Conservation (phyloP, 1,284 basidiomycete species). For the Naganishia albida region DNA sequence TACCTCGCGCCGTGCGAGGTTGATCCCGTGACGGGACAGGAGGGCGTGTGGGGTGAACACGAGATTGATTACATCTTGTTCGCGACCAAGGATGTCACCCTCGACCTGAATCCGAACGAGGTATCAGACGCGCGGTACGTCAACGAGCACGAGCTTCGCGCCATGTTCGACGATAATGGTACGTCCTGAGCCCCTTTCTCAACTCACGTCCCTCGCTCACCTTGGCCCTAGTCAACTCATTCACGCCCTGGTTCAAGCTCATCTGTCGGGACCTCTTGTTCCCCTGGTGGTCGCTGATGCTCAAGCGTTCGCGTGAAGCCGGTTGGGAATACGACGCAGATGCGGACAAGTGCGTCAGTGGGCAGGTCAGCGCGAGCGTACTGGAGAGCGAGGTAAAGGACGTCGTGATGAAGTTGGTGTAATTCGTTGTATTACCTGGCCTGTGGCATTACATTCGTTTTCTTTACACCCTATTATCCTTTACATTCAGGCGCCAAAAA, state of each 20-base stretch:
- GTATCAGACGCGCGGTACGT: conserved; percentile 91
- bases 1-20: conserved; percentile 82
- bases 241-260: conserved; percentile 99
- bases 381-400: conserved; percentile 56
- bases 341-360: conserved; percentile 58
- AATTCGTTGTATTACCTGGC: conserved; percentile 33
- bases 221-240: conserved; percentile 66
- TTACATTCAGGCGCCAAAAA: conserved; percentile 43
- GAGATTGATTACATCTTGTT: conserved; percentile 99
- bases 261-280: conserved; percentile 96
- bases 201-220: background rate
- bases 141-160: conserved; percentile 80
- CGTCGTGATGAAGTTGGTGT: conserved; percentile 75
- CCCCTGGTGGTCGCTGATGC: conserved; percentile 95
- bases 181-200: conserved; percentile 2
- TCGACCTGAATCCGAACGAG: conserved; percentile 85
- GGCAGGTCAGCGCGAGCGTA: conserved; percentile 43
- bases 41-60: conserved; percentile 96
- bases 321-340: conserved; percentile 69
- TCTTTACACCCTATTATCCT: background rate
- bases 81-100: conserved; percentile 83
- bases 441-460: conserved; percentile 24
- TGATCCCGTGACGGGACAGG: conserved; percentile 33
- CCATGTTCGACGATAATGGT: conserved; percentile 85
- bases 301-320: conserved; percentile 62